Evolutionary conservation across 768 basidiomycete species (phyloP).

Genomic region (Boletus eberwhitei): DNA sequence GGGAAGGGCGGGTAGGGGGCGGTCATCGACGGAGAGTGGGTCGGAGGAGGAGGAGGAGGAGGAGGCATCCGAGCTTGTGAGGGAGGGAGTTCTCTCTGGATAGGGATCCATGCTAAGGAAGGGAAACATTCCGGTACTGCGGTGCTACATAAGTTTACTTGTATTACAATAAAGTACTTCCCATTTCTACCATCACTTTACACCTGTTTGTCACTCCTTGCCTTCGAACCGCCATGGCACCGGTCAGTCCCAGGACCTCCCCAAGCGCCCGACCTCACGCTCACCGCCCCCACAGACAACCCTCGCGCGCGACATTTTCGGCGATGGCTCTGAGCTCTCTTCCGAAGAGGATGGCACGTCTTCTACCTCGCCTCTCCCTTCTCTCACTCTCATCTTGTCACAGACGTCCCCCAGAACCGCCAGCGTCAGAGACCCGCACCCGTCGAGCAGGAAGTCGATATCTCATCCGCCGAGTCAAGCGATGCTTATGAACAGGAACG

Average conservation of each 20-base stretch:
- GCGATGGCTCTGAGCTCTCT: constrained; percentile 82
- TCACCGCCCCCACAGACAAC: constrained; percentile 10
- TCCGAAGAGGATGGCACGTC: constrained; percentile 58
- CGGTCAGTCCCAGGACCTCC: background rate
- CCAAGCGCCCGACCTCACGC: background rate
- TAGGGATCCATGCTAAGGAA: constrained; percentile 26
- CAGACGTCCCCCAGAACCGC: constrained; percentile 44
- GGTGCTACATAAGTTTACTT: too few relatives aligned
- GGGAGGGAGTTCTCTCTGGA: constrained; percentile 26
- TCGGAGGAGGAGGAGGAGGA: constrained; percentile 14
- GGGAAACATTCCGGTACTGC: constrained; percentile 4
- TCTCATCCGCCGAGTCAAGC: constrained; percentile 40
- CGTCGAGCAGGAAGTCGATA: constrained; percentile 35
- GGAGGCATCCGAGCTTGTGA: constrained; percentile 27
- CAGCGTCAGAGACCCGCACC: constrained; percentile 32
- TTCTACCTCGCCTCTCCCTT: background rate
- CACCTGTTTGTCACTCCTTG: constrained; percentile 8
- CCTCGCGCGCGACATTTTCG: constrained; percentile 74
- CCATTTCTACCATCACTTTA: background rate
- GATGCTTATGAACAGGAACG: constrained; percentile 52
- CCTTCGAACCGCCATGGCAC: constrained; percentile 11
- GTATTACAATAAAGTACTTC: too few relatives aligned
- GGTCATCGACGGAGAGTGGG: constrained; percentile 16
- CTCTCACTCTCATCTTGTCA: constrained; percentile 1
- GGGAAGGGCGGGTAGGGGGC: constrained; percentile 22